phyloP scores from a whole-genome alignment of 2,329 filamentous ascomycete genomes.

The Calonectria pseudoturangicola region DNA sequence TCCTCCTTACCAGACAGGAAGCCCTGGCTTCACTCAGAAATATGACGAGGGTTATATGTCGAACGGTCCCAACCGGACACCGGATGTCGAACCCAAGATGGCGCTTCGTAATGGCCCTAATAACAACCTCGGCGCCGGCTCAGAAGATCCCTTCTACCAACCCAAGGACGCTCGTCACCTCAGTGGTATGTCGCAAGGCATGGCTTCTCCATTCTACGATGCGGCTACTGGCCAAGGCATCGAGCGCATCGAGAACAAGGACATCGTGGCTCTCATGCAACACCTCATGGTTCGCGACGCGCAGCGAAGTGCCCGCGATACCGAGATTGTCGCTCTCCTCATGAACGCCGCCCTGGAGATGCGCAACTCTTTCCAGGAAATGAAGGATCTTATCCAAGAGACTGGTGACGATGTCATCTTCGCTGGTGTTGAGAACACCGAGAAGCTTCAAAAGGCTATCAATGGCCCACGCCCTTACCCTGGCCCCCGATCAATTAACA shows the following conservation, averaged over 20 bases:
- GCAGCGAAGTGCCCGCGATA: constrained; percentile 95
- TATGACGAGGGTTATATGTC: constrained; percentile 95
- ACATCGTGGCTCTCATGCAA: constrained; percentile 98
- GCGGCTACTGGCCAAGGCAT: constrained; percentile 90
- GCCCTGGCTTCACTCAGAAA: constrained; percentile 76
- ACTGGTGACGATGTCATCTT: constrained; percentile 90
- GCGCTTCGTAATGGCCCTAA: constrained; percentile 74
- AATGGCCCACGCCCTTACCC: constrained; percentile 91
- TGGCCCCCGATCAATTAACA: constrained; percentile 76
- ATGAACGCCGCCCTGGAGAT: constrained; percentile 97
- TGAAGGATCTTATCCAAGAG: constrained; percentile 93
- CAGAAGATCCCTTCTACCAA: constrained; percentile 80
- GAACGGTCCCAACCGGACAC: constrained; percentile 75
- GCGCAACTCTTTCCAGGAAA: constrained; percentile 95
- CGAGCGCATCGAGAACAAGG: constrained; percentile 94
- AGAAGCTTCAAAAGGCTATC: constrained; percentile 87
- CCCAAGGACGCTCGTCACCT: constrained; percentile 78
- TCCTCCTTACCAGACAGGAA: constrained; percentile 70
- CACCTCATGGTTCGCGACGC: constrained; percentile 97
- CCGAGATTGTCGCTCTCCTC: constrained; percentile 94
- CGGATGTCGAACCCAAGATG: constrained; percentile 71
- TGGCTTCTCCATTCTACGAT: constrained; percentile 93
- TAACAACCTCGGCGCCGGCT: constrained; percentile 68
- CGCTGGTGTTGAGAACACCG: constrained; percentile 89
- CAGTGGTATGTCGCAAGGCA: constrained; percentile 93